phyloP scores from a whole-genome alignment of 2,329 filamentous ascomycete species.

The Trichoderma aggressivum region DNA sequence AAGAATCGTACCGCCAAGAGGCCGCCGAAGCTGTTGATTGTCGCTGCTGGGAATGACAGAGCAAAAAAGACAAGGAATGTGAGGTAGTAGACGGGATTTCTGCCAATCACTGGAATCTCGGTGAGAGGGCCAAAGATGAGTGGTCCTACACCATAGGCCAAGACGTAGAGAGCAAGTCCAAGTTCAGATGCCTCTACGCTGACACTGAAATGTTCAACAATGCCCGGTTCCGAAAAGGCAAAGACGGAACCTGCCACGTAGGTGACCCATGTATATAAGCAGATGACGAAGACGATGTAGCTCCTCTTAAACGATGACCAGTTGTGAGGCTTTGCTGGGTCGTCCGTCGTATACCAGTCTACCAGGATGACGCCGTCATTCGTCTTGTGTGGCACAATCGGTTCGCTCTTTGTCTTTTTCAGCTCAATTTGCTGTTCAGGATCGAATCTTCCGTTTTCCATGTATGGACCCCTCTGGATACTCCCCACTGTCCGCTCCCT shows the following conservation, averaged over 20 bases:
- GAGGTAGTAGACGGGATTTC: constrained; percentile 1
- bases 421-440: background rate
- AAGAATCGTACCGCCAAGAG: constrained; percentile 62
- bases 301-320: constrained; percentile 9
- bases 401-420: background rate
- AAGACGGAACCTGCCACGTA: background rate
- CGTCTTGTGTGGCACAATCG: constrained; percentile 1
- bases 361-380: constrained; percentile 14
- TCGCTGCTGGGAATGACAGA: background rate
- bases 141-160: constrained; percentile 1
- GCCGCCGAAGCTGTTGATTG: constrained; percentile 31
- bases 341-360: constrained; percentile 17
- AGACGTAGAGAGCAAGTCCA: constrained; percentile 9
- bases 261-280: constrained; percentile 8
- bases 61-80: constrained; percentile 7
- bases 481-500: background rate
- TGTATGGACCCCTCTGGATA: background rate
- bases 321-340: constrained; percentile 16
- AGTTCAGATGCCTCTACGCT: constrained; percentile 1
- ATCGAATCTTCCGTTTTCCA: background rate
- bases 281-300: constrained; percentile 5
- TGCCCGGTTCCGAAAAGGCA: background rate
- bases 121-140: background rate
- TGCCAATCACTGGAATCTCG: background rate
- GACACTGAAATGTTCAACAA: background rate